phyloP scores from a whole-genome alignment of 352 stramenopile genomes.

The Sclerospora graminicola region DNA sequence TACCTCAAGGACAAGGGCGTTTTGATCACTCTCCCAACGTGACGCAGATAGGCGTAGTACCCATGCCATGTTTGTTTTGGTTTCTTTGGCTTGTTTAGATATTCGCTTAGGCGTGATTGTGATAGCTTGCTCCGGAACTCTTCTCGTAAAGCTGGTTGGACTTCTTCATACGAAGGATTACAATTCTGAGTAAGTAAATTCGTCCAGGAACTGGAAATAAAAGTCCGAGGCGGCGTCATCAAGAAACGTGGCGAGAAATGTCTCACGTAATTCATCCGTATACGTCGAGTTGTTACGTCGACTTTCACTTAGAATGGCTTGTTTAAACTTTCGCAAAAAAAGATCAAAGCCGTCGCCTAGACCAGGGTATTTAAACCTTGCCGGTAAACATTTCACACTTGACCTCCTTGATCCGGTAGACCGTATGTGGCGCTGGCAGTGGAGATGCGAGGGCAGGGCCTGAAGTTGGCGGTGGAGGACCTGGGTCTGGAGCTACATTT shows the following conservation, averaged over 20 bases:
- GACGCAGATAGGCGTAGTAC: not conserved
- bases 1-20: no score
- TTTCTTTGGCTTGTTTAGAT: not conserved
- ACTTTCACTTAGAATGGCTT: no score
- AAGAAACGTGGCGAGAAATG: no score
- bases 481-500: no score
- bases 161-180: no score
- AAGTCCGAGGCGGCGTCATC: no score
- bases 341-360: not conserved
- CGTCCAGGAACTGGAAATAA: no score
- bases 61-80: not conserved
- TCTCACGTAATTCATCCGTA: no score
- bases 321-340: not conserved
- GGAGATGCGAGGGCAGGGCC: no score
- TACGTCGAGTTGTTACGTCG: no score
- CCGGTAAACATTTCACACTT: not conserved
- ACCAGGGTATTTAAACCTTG: not conserved
- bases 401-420: not conserved
- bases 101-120: not conserved
- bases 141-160: not conserved
- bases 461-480: not conserved
- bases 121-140: not conserved
- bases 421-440: not conserved
- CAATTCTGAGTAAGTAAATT: no score
- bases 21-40: no score